Base-by-base conservation (phyloP, 495 filamentous ascomycete genomes). In the Chaetomium fimeti region DNA sequence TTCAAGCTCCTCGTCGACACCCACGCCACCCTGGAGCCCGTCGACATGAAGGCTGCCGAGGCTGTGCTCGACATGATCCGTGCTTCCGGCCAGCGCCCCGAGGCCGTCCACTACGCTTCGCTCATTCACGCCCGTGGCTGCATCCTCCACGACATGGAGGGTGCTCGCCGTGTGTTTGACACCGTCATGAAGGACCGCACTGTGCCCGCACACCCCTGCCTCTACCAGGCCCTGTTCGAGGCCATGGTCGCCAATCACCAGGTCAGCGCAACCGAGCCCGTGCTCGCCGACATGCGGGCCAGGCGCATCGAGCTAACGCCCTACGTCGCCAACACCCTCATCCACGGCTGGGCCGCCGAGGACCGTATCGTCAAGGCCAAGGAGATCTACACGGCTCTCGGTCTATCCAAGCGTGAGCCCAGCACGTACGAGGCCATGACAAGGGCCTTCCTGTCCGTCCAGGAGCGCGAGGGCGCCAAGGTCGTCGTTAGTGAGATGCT, bases 381-480 rank as follows among this genome's bases (percentile, higher is more conserved):
- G 75, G 79, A 81, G 7, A 85, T 97, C 67, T 98, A 96, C 73
- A 82, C 88, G 45, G 79, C 83, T 53, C 84, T 98, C 43, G 84
- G 86, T 40, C 82, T 81, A 28, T 82, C 85, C 36, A 91, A 89
- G 79, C 86, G 94, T 29, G 94, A 98, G 78, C 94, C 94, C 8
- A 96, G 91, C 78, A 98, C 94, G n/a, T 98, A 98, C 73, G 94
- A 98, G 78, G 93, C 93, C 42, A 98, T 98, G 95, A 96, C 92
- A 22, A 85, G 95, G 25, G 95, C 95, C 0, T 97, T 89, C 80
- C 82, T 98, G 55, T 84, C 89, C 3, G 89, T 89, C 0, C 89
- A 95, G 67, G 89, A 96, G 66, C 85, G 89, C 29, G 82, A 85
- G 38, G 80, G 79, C 36, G 94, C 94, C 45, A 85, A 89, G 73